phyloP scores from a whole-genome alignment of 2,329 filamentous ascomycete genomes.

The Teratosphaeria viscida region DNA sequence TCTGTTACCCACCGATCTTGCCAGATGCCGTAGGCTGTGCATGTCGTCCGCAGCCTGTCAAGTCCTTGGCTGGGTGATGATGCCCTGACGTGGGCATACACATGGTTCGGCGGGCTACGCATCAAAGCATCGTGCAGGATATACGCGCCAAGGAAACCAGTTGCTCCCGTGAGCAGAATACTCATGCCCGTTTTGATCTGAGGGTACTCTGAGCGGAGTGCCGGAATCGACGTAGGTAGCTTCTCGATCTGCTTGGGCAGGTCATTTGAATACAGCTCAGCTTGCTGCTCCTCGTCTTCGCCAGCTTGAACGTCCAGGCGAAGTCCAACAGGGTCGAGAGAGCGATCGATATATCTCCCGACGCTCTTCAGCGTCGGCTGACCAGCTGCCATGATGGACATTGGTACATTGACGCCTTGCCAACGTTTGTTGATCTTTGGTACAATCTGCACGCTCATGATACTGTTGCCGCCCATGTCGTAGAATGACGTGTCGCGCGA shows the following conservation, averaged over 20 bases:
- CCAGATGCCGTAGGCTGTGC: slow-evolving; percentile 74
- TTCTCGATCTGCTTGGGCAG: slow-evolving; percentile 40
- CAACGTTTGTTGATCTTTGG: slow-evolving; percentile 56
- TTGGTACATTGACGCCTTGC: slow-evolving; percentile 54
- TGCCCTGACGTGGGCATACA: slow-evolving; percentile 68
- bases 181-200: slow-evolving; percentile 18
- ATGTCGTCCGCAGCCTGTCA: slow-evolving; percentile 55
- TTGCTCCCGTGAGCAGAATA: slow-evolving; percentile 78
- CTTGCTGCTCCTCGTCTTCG: slow-evolving; percentile 40
- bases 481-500: slow-evolving; percentile 58
- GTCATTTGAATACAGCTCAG: slow-evolving; percentile 42
- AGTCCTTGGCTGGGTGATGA: slow-evolving; percentile 51
- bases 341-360: slow-evolving; percentile 41
- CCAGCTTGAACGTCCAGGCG: slow-evolving; percentile 37
- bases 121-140: slow-evolving; percentile 65
- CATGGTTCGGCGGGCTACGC: slow-evolving; percentile 40
- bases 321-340: slow-evolving; percentile 39
- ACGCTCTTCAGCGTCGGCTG: slow-evolving; percentile 52
- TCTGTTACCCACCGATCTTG: slow-evolving; percentile 54
- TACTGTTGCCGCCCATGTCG: slow-evolving; percentile 68
- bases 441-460: slow-evolving; percentile 72
- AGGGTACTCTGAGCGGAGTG: slow-evolving; percentile 7
- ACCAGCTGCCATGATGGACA: slow-evolving; percentile 56
- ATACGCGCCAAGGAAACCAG: slow-evolving; percentile 79
- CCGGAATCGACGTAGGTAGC: slow-evolving; percentile 34